Evolutionary conservation across 225 moss, liverwort and hornwort species (phyloP), one percentile per base, ranked within the genome.

Genomic region (Pleurozium schreberi): DNA sequence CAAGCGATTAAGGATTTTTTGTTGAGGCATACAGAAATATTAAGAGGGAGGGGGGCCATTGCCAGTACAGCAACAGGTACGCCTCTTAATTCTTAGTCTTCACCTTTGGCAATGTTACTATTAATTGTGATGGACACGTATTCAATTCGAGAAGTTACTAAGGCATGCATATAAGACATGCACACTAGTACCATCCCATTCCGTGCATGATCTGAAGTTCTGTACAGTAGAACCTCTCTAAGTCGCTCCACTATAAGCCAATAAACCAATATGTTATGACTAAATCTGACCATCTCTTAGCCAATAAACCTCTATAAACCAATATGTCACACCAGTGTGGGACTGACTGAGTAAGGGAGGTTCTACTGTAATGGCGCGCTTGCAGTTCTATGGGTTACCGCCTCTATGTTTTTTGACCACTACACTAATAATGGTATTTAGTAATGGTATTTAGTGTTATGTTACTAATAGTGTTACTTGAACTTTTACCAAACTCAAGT

Each of bases 1-100:
- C 96, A 96, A 87, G 90, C 93, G 67, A 92, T 99, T 55, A 99
- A 94, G 85, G 99, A 99, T 87, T 99, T 99, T 89, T 92, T 99
- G 71, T 93, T 94, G 91, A 93, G 95, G 65, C 99, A 99, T 88
- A 93, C 94, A 52, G 96, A 99, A 87, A 96, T 97, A 69, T 88
- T 99, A 83, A 95, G 99, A 87, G 97, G 97, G 80, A 96, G 95
- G 85, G 99, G 96, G 63, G 94, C 94, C 40, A 95, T 95, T 80
- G 93, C 97, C 70, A 94, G 92, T 86, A 92, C 92, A 89, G 67
- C 96, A 65, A 95, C 93, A 92, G 93, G 94, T 94, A 33, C 45
- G 65, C 45, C 88, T 84, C 34, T 53, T 53, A 50, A 18, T 81
- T n/a, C 71, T 59, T 88, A 52, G n/a, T 82, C 91, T 67, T 88